These are phyloP conservation scores for Chaetothyriales sp. DNA, from an alignment of 2,329 filamentous ascomycete species.

Conservation along the genomic window DNA sequence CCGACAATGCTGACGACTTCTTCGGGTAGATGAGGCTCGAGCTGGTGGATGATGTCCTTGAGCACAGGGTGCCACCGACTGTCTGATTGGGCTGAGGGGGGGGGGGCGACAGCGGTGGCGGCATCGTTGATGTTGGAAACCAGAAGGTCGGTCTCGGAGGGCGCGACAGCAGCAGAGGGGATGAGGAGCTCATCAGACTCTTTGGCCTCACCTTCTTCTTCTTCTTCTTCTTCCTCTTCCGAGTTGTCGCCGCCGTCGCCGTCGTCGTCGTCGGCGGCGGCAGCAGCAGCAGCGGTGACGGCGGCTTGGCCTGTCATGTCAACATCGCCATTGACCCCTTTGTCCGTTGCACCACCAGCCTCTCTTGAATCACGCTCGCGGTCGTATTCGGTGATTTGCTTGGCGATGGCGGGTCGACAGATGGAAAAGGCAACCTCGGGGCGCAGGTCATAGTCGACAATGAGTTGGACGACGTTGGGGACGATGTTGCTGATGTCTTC, in stretches of 20 bases:
- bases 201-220: slow-evolving; percentile 24
- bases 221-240: slow-evolving; percentile 22
- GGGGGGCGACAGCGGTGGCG: slow-evolving; percentile 9
- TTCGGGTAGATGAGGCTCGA: slow-evolving; percentile 48
- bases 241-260: slow-evolving; percentile 12
- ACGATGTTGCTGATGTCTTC: slow-evolving; percentile 67
- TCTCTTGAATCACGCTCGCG: slow-evolving; percentile 18
- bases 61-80: slow-evolving; percentile 55
- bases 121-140: slow-evolving; percentile 6
- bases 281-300: too few relatives aligned
- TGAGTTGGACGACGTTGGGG: slow-evolving; percentile 59
- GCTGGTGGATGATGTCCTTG: slow-evolving; percentile 56
- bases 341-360: slow-evolving; percentile 10
- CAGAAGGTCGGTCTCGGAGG: background rate
- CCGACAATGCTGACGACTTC: slow-evolving; percentile 58
- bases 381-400: slow-evolving; percentile 41
- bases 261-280: too few relatives aligned
- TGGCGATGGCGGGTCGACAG: slow-evolving; percentile 58
- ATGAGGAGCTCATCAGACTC: slow-evolving; percentile 27
- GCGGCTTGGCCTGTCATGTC: slow-evolving; percentile 20
- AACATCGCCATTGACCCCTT: slow-evolving; percentile 19
- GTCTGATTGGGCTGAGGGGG: slow-evolving; percentile 24
- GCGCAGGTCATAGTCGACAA: slow-evolving; percentile 67
- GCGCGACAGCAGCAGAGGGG: slow-evolving; percentile 23
- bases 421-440: slow-evolving; percentile 75